phyloP scores from a whole-genome alignment of 2,329 filamentous ascomycete genomes.

The Fusarium austroafricanum region DNA sequence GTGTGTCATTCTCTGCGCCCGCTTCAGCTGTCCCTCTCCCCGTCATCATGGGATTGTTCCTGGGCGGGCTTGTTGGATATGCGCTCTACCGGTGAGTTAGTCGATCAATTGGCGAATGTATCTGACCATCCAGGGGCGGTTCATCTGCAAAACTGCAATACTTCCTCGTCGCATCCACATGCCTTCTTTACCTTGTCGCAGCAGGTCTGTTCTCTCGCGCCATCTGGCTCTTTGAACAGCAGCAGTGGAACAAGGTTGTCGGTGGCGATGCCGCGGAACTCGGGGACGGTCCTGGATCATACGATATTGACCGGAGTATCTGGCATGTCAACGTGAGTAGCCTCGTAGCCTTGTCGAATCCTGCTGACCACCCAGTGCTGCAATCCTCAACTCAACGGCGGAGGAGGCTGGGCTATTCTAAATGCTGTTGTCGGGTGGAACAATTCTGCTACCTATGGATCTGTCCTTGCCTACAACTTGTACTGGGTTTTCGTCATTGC shows the following conservation, averaged over 20 bases:
- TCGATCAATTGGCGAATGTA: fast-evolving
- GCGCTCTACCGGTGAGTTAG: conserved; percentile 76
- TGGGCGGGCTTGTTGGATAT: conserved; percentile 76
- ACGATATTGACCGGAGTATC: conserved; percentile 80
- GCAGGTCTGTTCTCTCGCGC: conserved; percentile 83
- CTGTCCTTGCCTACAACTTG: conserved; percentile 85
- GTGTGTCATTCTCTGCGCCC: conserved; percentile 81
- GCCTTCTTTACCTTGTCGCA: conserved; percentile 85
- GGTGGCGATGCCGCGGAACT: conserved; percentile 67
- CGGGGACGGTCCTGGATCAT: conserved; percentile 75
- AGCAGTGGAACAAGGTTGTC: conserved; percentile 74
- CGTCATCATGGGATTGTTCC: conserved; percentile 76
- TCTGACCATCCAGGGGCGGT: conserved; percentile 52
- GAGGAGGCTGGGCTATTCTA: conserved; percentile 87
- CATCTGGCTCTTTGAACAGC: conserved; percentile 79
- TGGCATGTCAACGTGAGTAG: conserved; percentile 85
- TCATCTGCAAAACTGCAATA: conserved; percentile 66
- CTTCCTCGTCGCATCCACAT: conserved; percentile 85
- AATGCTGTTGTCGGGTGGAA: conserved; percentile 88
- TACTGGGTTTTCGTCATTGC: conserved; percentile 87
- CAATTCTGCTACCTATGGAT: conserved; percentile 89
- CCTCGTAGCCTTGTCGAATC: conserved; percentile 23
- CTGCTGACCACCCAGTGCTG: conserved; percentile 70
- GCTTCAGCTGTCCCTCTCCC: conserved; percentile 82
- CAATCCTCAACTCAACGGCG: conserved; percentile 76